phyloP scores from a whole-genome alignment of 257 asterid genomes.

The Coffea eugenioides region DNA sequence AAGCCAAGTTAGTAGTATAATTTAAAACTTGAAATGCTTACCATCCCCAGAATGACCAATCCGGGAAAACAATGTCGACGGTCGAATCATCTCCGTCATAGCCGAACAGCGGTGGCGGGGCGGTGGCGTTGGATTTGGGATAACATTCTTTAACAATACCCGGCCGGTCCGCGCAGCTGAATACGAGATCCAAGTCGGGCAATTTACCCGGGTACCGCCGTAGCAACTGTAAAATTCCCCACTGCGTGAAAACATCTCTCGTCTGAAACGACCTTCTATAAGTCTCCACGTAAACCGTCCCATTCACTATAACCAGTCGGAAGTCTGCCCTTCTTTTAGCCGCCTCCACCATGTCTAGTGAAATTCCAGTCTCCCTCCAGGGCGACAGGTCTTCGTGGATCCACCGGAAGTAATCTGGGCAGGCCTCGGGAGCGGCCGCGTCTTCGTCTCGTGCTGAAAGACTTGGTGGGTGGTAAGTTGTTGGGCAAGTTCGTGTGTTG shows the following conservation, averaged over 20 bases:
- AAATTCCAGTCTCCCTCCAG: conserved; percentile 35
- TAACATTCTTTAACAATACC: conserved; percentile 1
- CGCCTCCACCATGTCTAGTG: conserved; percentile 25
- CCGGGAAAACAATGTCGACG: conserved; percentile 42
- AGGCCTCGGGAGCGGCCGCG: background rate
- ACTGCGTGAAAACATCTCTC: conserved; percentile 25
- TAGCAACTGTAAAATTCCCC: conserved; percentile 38
- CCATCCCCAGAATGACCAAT: conserved; percentile 56
- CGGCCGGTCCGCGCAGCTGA: conserved; percentile 25
- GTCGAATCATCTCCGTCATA: conserved; percentile 28
- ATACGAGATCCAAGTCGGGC: conserved; percentile 37
- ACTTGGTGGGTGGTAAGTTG: conserved; percentile 30
- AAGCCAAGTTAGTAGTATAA: no score
- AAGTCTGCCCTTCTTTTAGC: conserved; percentile 24
- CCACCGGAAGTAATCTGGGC: conserved; percentile 39
- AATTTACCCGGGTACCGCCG: conserved; percentile 34
- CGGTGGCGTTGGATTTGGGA: conserved; percentile 8
- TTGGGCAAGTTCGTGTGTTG: conserved; percentile 25
- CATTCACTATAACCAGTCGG: conserved; percentile 31
- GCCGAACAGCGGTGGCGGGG: conserved; percentile 34
- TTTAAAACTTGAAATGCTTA: background rate
- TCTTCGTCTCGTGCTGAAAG: conserved; percentile 1
- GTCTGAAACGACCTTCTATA: conserved; percentile 15
- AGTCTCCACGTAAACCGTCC: conserved; percentile 24
- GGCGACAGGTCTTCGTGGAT: conserved; percentile 33